phyloP scores from a whole-genome alignment of 768 basidiomycete genomes.

The Bullera alba region DNA sequence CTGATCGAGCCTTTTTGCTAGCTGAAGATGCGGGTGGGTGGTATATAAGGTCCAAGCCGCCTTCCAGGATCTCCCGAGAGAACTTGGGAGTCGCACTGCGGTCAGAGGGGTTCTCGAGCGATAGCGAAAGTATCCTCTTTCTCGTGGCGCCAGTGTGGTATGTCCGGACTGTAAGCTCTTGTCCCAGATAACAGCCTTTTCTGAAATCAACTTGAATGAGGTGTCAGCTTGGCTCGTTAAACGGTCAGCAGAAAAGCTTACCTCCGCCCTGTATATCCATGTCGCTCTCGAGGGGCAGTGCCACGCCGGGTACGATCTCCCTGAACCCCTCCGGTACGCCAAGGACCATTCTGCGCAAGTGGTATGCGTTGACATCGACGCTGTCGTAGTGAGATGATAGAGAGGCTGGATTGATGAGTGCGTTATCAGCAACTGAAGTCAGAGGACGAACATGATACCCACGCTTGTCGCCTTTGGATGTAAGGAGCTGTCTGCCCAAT shows the following conservation, averaged over 20 bases:
- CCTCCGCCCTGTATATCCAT: conserved; percentile 89
- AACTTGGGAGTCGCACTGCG: not conserved
- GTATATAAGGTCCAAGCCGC: conserved; percentile 18
- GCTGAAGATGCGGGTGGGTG: conserved; percentile 25
- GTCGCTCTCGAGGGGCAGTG: conserved; percentile 91
- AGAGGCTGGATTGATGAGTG: conserved; percentile 4
- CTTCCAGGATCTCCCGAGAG: conserved; percentile 3
- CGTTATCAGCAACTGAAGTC: not conserved
- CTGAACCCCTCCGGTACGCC: conserved; percentile 80
- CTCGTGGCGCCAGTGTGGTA: conserved; percentile 88
- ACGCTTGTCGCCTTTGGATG: conserved; percentile 67
- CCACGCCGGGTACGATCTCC: conserved; percentile 69
- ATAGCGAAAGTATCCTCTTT: conserved; percentile 70
- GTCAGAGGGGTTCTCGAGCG: not conserved
- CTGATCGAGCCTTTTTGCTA: conserved; percentile 59
- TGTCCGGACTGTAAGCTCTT: conserved; percentile 92
- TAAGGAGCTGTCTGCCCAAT: conserved; percentile 69
- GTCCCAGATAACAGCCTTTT: conserved; percentile 97
- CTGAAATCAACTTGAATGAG: conserved; percentile 70
- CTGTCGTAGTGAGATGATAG: conserved; percentile 10
- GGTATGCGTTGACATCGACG: conserved; percentile 49
- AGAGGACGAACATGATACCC: conserved; percentile 48
- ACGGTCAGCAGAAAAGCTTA: conserved; percentile 48
- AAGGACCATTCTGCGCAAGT: conserved; percentile 66
- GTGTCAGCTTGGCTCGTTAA: not conserved